A percentile compares a stretch with the other conserved stretches of the same genome.
These are phyloP conservation scores for Neolecta irregularis DNA, from an alignment of 1,139 yeast genomes.

Conservation along the genomic window DNA sequence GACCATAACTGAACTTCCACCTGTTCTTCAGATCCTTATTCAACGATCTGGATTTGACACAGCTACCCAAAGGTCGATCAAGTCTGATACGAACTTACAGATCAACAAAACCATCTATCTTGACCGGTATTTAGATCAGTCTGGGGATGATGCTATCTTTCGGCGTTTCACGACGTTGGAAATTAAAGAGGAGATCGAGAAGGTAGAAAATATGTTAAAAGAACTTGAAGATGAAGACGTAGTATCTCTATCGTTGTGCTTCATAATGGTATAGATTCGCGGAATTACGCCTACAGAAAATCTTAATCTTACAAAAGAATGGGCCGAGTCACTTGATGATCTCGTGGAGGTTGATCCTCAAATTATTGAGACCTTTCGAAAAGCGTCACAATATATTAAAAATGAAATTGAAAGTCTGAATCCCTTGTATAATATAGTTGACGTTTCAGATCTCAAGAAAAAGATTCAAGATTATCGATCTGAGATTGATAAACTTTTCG, in stretches of 20 bases:
- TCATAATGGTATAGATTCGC: too few relatives aligned
- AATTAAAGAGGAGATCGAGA: slow-evolving; percentile 41
- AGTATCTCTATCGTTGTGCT: too few relatives aligned
- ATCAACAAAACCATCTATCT: slow-evolving; percentile 63
- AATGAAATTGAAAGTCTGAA: slow-evolving; percentile 3
- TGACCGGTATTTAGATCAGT: slow-evolving; percentile 79
- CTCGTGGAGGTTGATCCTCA: too few relatives aligned
- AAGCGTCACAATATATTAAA: slow-evolving; percentile 3
- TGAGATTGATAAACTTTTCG: slow-evolving; percentile 32
- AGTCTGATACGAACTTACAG: slow-evolving; percentile 67
- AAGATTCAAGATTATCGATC: slow-evolving; percentile 9
- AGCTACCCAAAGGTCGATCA: slow-evolving; percentile 55
- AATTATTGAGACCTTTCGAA: too few relatives aligned
- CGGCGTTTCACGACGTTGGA: slow-evolving; percentile 11
- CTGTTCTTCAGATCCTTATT: slow-evolving; percentile 74
- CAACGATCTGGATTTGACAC: slow-evolving; percentile 87
- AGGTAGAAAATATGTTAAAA: slow-evolving; percentile 33
- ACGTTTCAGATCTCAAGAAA: slow-evolving; percentile 21
- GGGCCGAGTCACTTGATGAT: too few relatives aligned
- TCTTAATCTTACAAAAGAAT: too few relatives aligned
- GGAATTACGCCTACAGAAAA: too few relatives aligned
- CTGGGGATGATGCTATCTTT: too few relatives aligned
- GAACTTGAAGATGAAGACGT: slow-evolving; percentile 22
- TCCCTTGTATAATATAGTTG: slow-evolving; percentile 16
- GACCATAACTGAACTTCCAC: slow-evolving; percentile 58